Percentiles rank a stretch among this genome's conserved stretches.
phyloP scores from a whole-genome alignment of 139 green algal species.

The Chlamydomonas sp. region DNA sequence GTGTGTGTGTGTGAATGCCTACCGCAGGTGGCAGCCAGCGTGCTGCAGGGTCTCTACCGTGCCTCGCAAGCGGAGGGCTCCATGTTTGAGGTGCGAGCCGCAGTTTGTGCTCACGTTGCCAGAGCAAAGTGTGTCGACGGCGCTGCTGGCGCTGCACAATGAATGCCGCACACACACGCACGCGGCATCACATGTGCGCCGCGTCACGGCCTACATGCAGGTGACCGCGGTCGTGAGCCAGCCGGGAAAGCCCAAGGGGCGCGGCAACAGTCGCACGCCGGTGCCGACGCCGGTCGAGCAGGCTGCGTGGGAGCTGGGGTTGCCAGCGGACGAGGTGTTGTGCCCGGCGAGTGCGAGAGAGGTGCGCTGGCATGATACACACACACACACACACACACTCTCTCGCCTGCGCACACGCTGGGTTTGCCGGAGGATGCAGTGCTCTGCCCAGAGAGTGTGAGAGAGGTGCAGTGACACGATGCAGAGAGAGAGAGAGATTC shows the following conservation, averaged over 20 bases:
- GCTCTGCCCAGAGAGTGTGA: too few relatives aligned
- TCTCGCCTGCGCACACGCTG: too few relatives aligned
- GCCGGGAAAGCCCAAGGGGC: conserved; percentile 59
- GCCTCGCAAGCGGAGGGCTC: conserved; percentile 36
- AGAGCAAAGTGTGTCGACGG: too few relatives aligned
- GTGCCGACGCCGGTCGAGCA: conserved; percentile 61
- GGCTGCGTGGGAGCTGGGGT: conserved; percentile 33
- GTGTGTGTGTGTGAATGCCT: too few relatives aligned
- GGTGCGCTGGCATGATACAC: conserved; percentile 29
- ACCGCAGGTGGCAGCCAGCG: conserved; percentile 63
- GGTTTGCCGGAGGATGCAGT: too few relatives aligned
- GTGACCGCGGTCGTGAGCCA: conserved; percentile 75
- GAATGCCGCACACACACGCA: too few relatives aligned
- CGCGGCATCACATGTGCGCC: not conserved
- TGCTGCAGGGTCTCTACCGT: conserved; percentile 56
- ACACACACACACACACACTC: too few relatives aligned
- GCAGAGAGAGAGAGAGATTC: too few relatives aligned
- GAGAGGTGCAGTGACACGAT: too few relatives aligned
- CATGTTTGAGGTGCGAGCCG: conserved; percentile 51
- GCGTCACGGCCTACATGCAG: conserved; percentile 20
- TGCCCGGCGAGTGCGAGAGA: conserved; percentile 48
- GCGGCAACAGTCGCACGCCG: conserved; percentile 52
- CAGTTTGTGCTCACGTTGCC: not conserved
- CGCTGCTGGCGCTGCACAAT: too few relatives aligned
- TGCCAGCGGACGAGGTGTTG: conserved; percentile 38